phyloP scores from a whole-genome alignment of 2,329 filamentous ascomycete genomes.

The Curvularia eragrostidis region DNA sequence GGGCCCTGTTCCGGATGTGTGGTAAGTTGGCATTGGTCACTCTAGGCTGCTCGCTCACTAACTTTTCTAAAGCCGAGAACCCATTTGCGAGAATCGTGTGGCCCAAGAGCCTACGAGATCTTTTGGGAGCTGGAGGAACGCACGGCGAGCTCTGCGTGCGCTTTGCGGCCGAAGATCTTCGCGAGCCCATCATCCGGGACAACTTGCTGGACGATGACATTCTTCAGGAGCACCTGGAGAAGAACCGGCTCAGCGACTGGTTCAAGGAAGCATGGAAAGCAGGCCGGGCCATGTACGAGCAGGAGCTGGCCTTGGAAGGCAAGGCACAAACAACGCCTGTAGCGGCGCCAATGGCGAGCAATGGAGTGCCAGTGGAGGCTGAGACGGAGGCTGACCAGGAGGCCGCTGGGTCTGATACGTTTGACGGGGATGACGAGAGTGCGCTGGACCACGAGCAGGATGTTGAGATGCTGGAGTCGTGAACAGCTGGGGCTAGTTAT shows the following conservation, averaged over 20 bases:
- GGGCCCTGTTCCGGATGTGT: slow-evolving; percentile 64
- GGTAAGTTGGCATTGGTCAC: slow-evolving; percentile 57
- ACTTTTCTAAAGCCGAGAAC: slow-evolving; percentile 20
- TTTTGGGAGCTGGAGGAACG: slow-evolving; percentile 58
- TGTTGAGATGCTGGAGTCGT: slow-evolving; percentile 44
- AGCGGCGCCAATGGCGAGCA: slow-evolving; percentile 1
- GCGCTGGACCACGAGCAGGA: slow-evolving; percentile 30
- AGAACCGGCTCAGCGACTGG: slow-evolving; percentile 75
- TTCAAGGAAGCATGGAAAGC: slow-evolving; percentile 54
- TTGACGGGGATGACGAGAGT: slow-evolving; percentile 36
- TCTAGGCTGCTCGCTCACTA: slow-evolving; percentile 7
- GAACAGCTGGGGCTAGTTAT: slow-evolving; percentile 9
- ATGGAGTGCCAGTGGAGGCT: not conserved
- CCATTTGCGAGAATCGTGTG: slow-evolving; percentile 24
- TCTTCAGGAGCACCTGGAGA: slow-evolving; percentile 70
- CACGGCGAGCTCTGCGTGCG: slow-evolving; percentile 65
- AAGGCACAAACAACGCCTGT: slow-evolving; percentile 3
- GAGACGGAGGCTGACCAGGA: slow-evolving; percentile 10
- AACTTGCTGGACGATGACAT: slow-evolving; percentile 74
- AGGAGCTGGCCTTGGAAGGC: slow-evolving; percentile 27
- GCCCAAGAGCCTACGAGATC: slow-evolving; percentile 31
- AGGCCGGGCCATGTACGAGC: slow-evolving; percentile 44
- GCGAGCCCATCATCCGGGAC: slow-evolving; percentile 71
- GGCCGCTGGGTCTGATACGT: slow-evolving; percentile 22
- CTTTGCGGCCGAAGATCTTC: slow-evolving; percentile 62